A percentile compares a stretch with the other conserved stretches of the same genome.
Evolutionary conservation across 2,329 filamentous ascomycete species (phyloP).

Genomic region (Fusarium beomiforme): DNA sequence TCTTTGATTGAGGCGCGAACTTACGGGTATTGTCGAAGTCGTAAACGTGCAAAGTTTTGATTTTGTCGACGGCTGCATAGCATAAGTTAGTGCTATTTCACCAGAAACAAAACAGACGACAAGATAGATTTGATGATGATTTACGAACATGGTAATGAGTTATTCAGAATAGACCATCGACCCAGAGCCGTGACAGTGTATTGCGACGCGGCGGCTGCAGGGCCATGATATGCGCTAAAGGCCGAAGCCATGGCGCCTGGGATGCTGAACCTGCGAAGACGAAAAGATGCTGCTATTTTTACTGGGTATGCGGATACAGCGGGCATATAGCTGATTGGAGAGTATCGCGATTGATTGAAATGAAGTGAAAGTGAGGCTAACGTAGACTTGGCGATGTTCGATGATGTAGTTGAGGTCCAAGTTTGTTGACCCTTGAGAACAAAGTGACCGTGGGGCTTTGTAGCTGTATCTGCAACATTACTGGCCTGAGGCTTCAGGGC

Average conservation of each 20-base stretch:
- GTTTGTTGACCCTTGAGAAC: constrained; percentile 26
- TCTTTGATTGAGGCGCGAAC: constrained; percentile 41
- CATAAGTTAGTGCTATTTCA: constrained; percentile 11
- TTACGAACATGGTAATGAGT: constrained; percentile 73
- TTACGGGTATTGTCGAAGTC: constrained; percentile 97
- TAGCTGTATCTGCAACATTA: background rate
- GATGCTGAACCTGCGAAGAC: constrained; percentile 35
- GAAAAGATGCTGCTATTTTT: constrained; percentile 20
- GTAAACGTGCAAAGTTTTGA: constrained; percentile 89
- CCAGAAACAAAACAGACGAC: background rate
- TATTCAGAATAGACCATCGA: constrained; percentile 84
- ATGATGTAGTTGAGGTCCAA: constrained; percentile 36
- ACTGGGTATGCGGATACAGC: background rate
- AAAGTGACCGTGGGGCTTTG: constrained; percentile 23
- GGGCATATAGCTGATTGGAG: constrained; percentile 37
- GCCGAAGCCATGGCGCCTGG: constrained; percentile 53
- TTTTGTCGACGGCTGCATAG: constrained; percentile 66
- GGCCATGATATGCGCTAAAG: constrained; percentile 51
- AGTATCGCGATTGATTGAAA: background rate
- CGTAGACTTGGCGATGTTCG: background rate
- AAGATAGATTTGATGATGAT: background rate
- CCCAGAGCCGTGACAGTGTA: constrained; percentile 78
- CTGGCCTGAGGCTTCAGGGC: constrained; percentile 41
- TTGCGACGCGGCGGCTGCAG: constrained; percentile 44
- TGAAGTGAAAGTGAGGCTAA: background rate